Percentiles rank a stretch among this genome's conserved stretches.
These are phyloP conservation scores for Nematodospora valgi DNA, from an alignment of 805 yeast genomes.

Conservation along the genomic window DNA sequence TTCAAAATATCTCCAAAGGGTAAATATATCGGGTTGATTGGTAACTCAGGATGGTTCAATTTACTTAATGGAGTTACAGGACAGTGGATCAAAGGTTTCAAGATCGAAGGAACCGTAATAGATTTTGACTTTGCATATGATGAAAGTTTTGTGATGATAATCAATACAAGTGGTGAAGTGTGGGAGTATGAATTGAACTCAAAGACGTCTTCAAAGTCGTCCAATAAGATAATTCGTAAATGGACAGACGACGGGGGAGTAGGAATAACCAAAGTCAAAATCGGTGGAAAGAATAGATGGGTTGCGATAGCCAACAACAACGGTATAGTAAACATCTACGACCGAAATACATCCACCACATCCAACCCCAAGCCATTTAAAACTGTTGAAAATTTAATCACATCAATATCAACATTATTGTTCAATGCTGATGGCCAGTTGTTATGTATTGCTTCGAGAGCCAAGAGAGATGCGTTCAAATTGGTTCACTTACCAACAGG, in stretches of 20 bases:
- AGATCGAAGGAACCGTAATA: constrained; percentile 80
- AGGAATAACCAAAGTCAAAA: constrained; percentile 72
- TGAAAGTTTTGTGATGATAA: constrained; percentile 46
- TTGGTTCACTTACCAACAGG: constrained; percentile 86
- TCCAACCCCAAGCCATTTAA: constrained; percentile 49
- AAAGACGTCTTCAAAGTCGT: constrained; percentile 17
- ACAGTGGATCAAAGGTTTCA: constrained; percentile 84
- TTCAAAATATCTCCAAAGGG: constrained; percentile 79
- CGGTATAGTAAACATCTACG: constrained; percentile 89
- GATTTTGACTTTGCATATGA: constrained; percentile 70
- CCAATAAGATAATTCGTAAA: constrained; percentile 49
- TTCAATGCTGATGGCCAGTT: constrained; percentile 90
- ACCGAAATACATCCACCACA: constrained; percentile 36
- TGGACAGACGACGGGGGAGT: constrained; percentile 89
- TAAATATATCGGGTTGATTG: constrained; percentile 66
- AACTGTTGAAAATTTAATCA: constrained; percentile 73
- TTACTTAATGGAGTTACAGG: constrained; percentile 72
- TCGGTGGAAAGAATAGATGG: constrained; percentile 78
- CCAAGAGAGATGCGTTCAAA: constrained; percentile 79
- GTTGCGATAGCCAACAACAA: constrained; percentile 84
- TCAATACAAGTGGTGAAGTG: constrained; percentile 79
- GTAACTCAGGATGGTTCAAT: constrained; percentile 90
- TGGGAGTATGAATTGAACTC: constrained; percentile 70
- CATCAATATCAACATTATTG: constrained; percentile 67
- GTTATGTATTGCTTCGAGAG: constrained; percentile 79